These are phyloP conservation scores for Anisodus tanguticus DNA, from an alignment of 257 asterid species.

Conservation along the genomic window DNA sequence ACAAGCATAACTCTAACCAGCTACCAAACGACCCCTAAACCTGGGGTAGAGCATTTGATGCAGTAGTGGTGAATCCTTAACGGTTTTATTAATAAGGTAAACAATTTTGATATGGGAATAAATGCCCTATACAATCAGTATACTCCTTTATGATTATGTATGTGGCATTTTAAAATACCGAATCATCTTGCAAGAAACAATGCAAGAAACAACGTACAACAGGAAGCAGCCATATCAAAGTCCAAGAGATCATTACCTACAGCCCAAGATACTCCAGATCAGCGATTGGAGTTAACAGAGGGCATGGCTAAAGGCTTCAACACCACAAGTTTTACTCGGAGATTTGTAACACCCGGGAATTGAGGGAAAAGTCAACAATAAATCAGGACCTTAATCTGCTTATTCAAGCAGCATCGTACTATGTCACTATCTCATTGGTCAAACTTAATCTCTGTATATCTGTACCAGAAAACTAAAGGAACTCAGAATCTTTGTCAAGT, in stretches of 20 bases:
- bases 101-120: background rate
- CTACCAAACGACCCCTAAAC: background rate
- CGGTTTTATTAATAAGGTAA: background rate
- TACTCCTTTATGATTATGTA: background rate
- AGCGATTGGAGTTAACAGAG: constrained; percentile 60
- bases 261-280: constrained; percentile 76
- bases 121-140: background rate
- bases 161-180: background rate
- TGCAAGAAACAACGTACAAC: background rate
- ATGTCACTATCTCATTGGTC: constrained; percentile 58
- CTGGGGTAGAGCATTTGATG: background rate
- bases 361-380: constrained; percentile 45
- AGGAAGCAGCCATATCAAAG: background rate
- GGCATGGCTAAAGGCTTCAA: constrained; percentile 66
- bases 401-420: constrained; percentile 47
- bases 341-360: constrained; percentile 60
- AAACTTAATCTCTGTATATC: constrained; percentile 94
- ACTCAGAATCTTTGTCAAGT: background rate
- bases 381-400: constrained; percentile 44
- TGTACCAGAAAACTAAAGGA: constrained; percentile 38
- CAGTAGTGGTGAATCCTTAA: background rate
- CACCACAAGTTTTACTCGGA: constrained; percentile 56
- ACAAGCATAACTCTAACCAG: no score
- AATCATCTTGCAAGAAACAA: background rate
- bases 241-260: constrained; percentile 49